Evolutionary conservation across 2,329 filamentous ascomycete genomes (phyloP), one percentile per base, ranked within the genome.

Genomic region (Aspergillus fructus): DNA sequence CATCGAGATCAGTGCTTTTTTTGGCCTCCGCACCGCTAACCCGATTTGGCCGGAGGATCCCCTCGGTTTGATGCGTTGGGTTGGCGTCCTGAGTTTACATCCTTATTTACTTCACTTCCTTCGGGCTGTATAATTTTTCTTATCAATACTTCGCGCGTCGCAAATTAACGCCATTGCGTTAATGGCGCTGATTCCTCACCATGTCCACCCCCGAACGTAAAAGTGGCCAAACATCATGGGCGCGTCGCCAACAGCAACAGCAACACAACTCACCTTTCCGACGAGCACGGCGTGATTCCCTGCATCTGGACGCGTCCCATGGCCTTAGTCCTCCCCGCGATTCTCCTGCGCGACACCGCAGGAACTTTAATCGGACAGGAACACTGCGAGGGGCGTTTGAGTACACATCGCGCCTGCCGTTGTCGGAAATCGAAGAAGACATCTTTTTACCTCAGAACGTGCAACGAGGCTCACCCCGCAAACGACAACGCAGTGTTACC

Each of bases 371-470:
- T 43, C 61, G 71, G 42, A 74, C 75, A 13, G 70, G 70, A 30
- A 76, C 74, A 8, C 59, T 78, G 52, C 72, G 71, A 50, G 72
- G 71, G 52, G 74, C 76, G 17, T 78, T 75, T 61, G 69, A 74
- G 55, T 68, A 68, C 24, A 66, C 71, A 47, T 72, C 69, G 51
- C 68, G 66, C 39, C 50, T 62, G 40, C 52, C 62, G 40, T 64
- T 64, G 64, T 61, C 65, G 40, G 67, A 69, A 52, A 62, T 55
- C 21, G 66, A 67, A 51, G 64, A 53, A 43, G 64, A 54, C 50
- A 50, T 62, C 45, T 55, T 50, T 21, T n/a, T 45, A 17, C 19
- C 46, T 37, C 9, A 39, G 23, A 61, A 63, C 41, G 64, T 56
- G 23, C 50, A 41, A 30, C 61, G 56, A 15, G 70, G 66, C 45